Conservation (phyloP, 345 rosid species). For the Murraya koenigii region DNA sequence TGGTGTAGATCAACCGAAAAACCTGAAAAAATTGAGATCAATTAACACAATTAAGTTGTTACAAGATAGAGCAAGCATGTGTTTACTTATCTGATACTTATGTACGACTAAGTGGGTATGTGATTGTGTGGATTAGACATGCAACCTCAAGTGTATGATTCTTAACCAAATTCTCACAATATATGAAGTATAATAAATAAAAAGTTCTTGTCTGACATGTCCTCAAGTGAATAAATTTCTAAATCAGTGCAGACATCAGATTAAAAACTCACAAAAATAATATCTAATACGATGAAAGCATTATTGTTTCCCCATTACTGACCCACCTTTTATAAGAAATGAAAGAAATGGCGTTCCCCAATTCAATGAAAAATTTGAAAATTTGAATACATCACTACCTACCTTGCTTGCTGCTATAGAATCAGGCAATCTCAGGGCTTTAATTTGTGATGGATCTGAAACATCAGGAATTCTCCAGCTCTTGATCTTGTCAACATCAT, state of each 20-base stretch:
- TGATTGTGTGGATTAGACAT: background rate
- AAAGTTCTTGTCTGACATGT: background rate
- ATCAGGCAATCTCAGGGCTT: conserved; percentile 45
- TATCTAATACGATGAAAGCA: background rate
- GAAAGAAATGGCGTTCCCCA: background rate
- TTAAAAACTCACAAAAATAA: background rate
- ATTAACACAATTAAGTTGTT: background rate
- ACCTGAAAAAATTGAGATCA: conserved; percentile 39
- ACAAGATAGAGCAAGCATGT: background rate
- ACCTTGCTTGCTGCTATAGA: conserved; percentile 40
- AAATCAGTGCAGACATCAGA: background rate
- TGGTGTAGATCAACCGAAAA: conserved; percentile 50
- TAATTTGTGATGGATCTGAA: conserved; percentile 39
- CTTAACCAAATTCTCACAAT: background rate
- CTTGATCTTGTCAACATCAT: conserved; percentile 41
- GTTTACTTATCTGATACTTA: background rate
- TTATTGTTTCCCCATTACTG: background rate
- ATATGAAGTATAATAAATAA: background rate
- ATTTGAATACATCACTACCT: conserved; percentile 1
- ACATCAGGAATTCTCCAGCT: conserved; percentile 50
- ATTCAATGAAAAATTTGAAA: background rate
- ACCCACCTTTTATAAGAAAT: background rate
- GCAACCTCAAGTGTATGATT: background rate
- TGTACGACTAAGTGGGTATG: background rate
- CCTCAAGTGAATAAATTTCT: background rate